Percentiles rank a stretch among this genome's conserved stretches.
Evolutionary conservation across 2,329 filamentous ascomycete species (phyloP).

Genomic region (Aschersonia sp.): DNA sequence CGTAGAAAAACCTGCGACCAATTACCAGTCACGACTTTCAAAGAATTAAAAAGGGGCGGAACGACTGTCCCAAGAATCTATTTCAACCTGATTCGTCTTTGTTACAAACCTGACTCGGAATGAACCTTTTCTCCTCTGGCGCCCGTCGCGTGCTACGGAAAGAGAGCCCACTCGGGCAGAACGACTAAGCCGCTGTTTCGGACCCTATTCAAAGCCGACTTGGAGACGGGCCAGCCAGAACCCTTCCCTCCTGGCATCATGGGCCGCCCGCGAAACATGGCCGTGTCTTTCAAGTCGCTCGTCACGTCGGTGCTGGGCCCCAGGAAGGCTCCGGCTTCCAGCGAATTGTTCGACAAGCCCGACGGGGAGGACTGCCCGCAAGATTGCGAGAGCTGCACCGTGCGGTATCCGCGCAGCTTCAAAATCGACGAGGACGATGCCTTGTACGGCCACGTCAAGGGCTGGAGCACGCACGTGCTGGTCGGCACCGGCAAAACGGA

Average conservation of each 20-base stretch:
- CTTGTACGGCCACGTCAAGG: constrained; percentile 74
- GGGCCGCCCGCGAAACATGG: constrained; percentile 18
- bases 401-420: constrained; percentile 58
- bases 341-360: constrained; percentile 53
- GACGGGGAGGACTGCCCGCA: constrained; percentile 83
- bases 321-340: constrained; percentile 12
- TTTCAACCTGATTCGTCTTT: too few relatives aligned
- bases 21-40: too few relatives aligned
- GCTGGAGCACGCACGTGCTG: constrained; percentile 77
- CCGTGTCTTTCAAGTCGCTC: constrained; percentile 20
- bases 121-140: too few relatives aligned
- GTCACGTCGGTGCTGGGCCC: constrained; percentile 16
- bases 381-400: constrained; percentile 71
- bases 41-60: too few relatives aligned
- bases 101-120: too few relatives aligned
- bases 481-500: constrained; percentile 94
- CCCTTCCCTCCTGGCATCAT: not conserved
- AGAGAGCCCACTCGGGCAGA: too few relatives aligned
- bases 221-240: not conserved
- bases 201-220: too few relatives aligned
- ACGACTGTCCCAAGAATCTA: too few relatives aligned
- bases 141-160: too few relatives aligned
- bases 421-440: constrained; percentile 64
- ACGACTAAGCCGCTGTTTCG: too few relatives aligned
- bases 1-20: too few relatives aligned